Evolutionary conservation across 345 rosid species (phyloP), one percentile per base, ranked within the genome.

Genomic region (Gynandropsis gynandra): DNA sequence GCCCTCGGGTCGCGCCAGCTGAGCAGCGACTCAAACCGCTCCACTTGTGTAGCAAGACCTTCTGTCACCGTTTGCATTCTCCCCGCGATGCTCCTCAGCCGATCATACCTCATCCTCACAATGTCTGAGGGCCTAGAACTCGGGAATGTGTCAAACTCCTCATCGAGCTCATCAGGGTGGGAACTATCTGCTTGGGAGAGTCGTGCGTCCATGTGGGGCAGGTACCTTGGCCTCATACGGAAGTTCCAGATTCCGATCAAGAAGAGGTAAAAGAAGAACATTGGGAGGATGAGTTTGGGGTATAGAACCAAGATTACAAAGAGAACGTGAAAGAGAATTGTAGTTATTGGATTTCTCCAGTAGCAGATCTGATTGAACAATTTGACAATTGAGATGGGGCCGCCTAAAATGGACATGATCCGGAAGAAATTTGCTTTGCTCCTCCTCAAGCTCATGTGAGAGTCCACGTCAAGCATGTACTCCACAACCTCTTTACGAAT

Each of bases 1-100:
- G 97, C 97, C 58, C 95, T 74, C 0, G 94, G 93, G 74, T 89
- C 97, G 53, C 97, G 76, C 97, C 95, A 89, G 84, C 95, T 85
- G 8, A 89, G 80, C 41, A 89, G 58, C 15, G 89, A 76, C 54
- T 82, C 89, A 14, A 89, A 67, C 64, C 97, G 78, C 56, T 89
- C 97, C 62, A 89, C 97, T 57, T 89, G 97, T 9, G 86, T 80
- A 5, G 95, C 97, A 32, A 89, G 61, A 72, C 85, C 97, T 14
- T 95, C 97, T 15, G 81, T 80, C 58, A 89, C 97, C 0, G 88
- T 85, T 73, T 89, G 97, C 63, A 83, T 83, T 67, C 84, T 72
- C 38, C 95, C 97, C 0, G 76, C 95, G 42, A 89, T 85, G 49
- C 97, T 85, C 66, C 97, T 81, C 32, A 89, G 60, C 5, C 97